phyloP scores from a whole-genome alignment of 805 yeast genomes.

The Grigorovia transvaalensis region DNA sequence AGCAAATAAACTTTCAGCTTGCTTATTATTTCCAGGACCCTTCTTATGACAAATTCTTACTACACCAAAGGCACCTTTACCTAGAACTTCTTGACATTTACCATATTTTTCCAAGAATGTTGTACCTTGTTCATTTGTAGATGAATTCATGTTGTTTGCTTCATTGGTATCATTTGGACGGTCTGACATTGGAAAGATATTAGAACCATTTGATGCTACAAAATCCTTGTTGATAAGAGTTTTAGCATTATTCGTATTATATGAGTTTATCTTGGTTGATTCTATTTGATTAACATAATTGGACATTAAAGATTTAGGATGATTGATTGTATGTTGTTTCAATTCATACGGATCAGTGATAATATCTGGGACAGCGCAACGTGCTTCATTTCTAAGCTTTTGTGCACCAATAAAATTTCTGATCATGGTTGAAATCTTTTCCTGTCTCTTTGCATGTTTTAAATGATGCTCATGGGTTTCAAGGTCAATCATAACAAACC shows the following conservation, averaged over 20 bases:
- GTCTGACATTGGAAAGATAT: background rate
- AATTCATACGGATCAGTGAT: constrained; percentile 26
- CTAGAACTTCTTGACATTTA: constrained; percentile 86
- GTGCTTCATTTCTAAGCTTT: constrained; percentile 58
- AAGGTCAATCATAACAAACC: constrained; percentile 51
- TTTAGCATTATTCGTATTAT: background rate
- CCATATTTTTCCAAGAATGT: constrained; percentile 80
- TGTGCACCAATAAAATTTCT: constrained; percentile 69
- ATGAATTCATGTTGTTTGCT: background rate
- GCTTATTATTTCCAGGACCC: constrained; percentile 3
- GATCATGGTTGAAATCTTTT: constrained; percentile 62
- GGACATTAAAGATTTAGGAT: constrained; percentile 64
- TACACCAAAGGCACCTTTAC: constrained; percentile 89
- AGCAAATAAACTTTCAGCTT: constrained; percentile 48
- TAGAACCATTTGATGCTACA: background rate
- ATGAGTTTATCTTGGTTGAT: background rate
- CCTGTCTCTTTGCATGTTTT: constrained; percentile 67
- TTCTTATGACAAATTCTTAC: constrained; percentile 81
- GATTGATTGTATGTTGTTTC: constrained; percentile 8
- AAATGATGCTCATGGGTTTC: constrained; percentile 77
- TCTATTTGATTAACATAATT: constrained; percentile 52
- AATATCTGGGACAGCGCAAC: constrained; percentile 62
- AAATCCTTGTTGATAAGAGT: background rate
- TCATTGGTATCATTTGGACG: background rate
- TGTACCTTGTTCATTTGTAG: background rate